Conservation (phyloP, 2,329 filamentous ascomycete genomes). For the Gliomastix tumulicola region DNA sequence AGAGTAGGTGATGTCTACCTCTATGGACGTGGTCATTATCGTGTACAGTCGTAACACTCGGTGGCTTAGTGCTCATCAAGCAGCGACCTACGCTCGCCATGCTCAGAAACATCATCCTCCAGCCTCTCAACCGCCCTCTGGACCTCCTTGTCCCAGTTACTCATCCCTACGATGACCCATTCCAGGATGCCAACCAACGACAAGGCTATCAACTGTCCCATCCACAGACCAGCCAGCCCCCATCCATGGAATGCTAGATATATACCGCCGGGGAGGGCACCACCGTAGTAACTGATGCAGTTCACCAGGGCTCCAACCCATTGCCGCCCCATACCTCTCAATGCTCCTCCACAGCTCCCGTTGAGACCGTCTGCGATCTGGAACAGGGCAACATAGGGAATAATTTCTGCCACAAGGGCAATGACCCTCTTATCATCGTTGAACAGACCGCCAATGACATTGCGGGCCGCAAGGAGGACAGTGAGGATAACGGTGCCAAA, state of each 20-base stretch:
- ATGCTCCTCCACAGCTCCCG: constrained; percentile 72
- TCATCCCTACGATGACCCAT: constrained; percentile 72
- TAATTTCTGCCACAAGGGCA: constrained; percentile 64
- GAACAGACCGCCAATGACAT: constrained; percentile 72
- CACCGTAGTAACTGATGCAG: constrained; percentile 75
- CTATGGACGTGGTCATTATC: too few relatives aligned
- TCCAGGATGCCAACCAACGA: constrained; percentile 74
- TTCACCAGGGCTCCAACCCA: constrained; percentile 81
- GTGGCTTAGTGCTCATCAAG: too few relatives aligned
- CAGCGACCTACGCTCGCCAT: too few relatives aligned
- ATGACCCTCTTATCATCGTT: constrained; percentile 71
- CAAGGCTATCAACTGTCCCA: constrained; percentile 74
- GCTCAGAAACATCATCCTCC: constrained; percentile 9
- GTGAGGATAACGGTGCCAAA: constrained; percentile 62
- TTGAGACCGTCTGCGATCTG: constrained; percentile 87
- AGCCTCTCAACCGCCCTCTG: constrained; percentile 14
- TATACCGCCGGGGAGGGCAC: constrained; percentile 73
- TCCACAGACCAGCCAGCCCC: constrained; percentile 74
- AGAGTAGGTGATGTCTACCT: too few relatives aligned
- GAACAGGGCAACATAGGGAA: constrained; percentile 83
- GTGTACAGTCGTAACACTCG: too few relatives aligned
- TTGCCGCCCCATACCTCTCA: constrained; percentile 80
- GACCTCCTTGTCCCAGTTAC: constrained; percentile 57
- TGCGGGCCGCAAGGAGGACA: constrained; percentile 61
- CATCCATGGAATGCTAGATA: constrained; percentile 82